phyloP scores from a whole-genome alignment of 2,329 filamentous ascomycete genomes.

The Westerdykella sp. region DNA sequence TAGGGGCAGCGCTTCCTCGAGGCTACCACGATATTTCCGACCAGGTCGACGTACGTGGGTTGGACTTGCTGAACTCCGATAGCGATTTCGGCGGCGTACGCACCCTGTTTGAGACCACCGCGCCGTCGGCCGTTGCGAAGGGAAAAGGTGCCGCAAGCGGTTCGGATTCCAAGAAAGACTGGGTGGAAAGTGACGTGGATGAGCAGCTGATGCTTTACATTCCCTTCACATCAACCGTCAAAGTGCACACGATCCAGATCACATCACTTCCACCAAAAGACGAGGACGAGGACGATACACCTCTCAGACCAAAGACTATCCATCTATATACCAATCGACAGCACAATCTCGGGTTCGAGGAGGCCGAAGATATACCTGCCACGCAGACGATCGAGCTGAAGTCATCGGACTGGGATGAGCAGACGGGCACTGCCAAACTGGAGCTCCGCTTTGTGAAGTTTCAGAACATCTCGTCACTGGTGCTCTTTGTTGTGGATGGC shows the following conservation, averaged over 20 bases:
- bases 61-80: conserved; percentile 85
- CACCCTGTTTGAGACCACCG: conserved; percentile 62
- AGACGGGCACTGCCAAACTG: conserved; percentile 46
- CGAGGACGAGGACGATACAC: conserved; percentile 62
- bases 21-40: conserved; percentile 80
- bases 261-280: conserved; percentile 64
- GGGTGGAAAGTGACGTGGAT: conserved; percentile 93
- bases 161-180: conserved; percentile 58
- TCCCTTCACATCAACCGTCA: conserved; percentile 80
- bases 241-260: conserved; percentile 80
- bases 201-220: conserved; percentile 92
- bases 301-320: conserved; percentile 75
- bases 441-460: conserved; percentile 91
- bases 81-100: conserved; percentile 66
- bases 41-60: conserved; percentile 68
- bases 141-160: conserved; percentile 48
- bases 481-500: conserved; percentile 76
- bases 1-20: conserved; percentile 66
- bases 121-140: conserved; percentile 56
- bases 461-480: conserved; percentile 81
- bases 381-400: conserved; percentile 74
- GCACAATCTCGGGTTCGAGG: conserved; percentile 89
- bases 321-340: conserved; percentile 83
- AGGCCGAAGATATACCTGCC: conserved; percentile 78
- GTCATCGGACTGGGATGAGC: conserved; percentile 64